Evolutionary conservation across 2,329 filamentous ascomycete species (phyloP), one percentile per base, ranked within the genome.

Genomic region (Polychaeton citri): DNA sequence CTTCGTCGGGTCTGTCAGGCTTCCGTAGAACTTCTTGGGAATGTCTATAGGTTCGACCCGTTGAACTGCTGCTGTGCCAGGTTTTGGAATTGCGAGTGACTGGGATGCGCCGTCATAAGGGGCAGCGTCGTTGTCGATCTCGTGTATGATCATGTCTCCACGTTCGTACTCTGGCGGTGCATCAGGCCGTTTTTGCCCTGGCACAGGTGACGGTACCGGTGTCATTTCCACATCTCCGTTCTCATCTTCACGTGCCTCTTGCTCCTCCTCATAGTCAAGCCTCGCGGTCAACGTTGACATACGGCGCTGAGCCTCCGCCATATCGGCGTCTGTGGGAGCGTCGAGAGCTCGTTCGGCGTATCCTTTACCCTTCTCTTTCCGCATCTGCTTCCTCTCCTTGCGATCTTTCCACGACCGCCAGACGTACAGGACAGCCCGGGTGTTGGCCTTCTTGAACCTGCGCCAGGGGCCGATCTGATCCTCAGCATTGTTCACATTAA

Each of bases 141-240:
- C 21, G 13, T 8, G 8, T 8, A 8, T 8, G 8, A 26, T 8
- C 30, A 17, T 32, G 17, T 32, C 30, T 38, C 37, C 24, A 40
- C 35, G 17, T 19, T 28, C 30, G 32, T 39, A 39, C 19, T 45
- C 39, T 7, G 24, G 24, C n/a, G 57, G 15, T 60, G 62, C 45
- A 68, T 51, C 51, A 61, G 53, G 34, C 50, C 45, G 63, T 52
- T 55, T 57, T 33, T 66, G 59, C 32, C 69, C 69, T 2, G 78
- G 78, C 2, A 76, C 65, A 4, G 85, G 86, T 2, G 87, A 95
- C 2, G 81, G 78, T 13, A 98, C 87, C 1, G 88, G 87, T 0
- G 87, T 96, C 87, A 98, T 93, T 53, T 88, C 86, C 36, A 98
- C 93, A 33, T 54, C 56, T 18, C 81, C 82, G 39, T 82, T 76